Evolutionary conservation across 768 basidiomycete species (phyloP), one percentile per base, ranked within the genome.

Genomic region (Coprinellus aureogranulatus): DNA sequence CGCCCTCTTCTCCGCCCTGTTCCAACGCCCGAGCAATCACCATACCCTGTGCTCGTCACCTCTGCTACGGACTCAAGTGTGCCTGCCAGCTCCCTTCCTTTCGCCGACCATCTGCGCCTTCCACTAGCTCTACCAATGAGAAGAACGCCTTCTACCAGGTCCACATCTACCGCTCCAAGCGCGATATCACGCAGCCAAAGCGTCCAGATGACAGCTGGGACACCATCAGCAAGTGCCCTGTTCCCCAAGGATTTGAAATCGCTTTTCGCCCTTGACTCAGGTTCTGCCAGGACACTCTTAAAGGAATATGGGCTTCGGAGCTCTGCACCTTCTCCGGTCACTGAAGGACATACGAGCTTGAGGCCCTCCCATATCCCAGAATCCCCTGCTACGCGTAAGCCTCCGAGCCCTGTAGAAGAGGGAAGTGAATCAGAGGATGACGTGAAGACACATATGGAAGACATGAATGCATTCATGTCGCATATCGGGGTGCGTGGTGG

Each of bases 1-100:
- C 73, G 78, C 22, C 81, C 81, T 18, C 77, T 84, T 3, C 68
- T 84, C 16, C 77, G 81, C 0, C 82, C 83, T 1, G 68, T 80
- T 20, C 77, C 77, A 1, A 78, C 76, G 18, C 76, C 77, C 42
- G 72, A 77, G 48, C 79, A 81, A 61, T 80, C 79, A 4, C 80
- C 79, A 2, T 60, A 69, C 37, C 67, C 67, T 47, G 63, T 70
- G 9, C 39, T 68, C 12, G 57, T 56, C 22, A 52, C 66, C n/a
- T 61, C 63, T 30, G 61, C 64, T 11, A 53, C 60, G 10, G 57
- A 51, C 30, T 60, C 59, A 14, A 46, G 40, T 8, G 56, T 54
- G 2, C 39, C 63, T 61, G 41, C 67, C 28, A n/a, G 34, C 20
- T 48, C 65, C 12, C 71, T 65, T 20, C 74, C 75, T 39, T 49